Percentiles rank a stretch among this genome's conserved stretches.
Conservation (phyloP, 2,329 filamentous ascomycete genomes). For the Helotiales sp. region DNA sequence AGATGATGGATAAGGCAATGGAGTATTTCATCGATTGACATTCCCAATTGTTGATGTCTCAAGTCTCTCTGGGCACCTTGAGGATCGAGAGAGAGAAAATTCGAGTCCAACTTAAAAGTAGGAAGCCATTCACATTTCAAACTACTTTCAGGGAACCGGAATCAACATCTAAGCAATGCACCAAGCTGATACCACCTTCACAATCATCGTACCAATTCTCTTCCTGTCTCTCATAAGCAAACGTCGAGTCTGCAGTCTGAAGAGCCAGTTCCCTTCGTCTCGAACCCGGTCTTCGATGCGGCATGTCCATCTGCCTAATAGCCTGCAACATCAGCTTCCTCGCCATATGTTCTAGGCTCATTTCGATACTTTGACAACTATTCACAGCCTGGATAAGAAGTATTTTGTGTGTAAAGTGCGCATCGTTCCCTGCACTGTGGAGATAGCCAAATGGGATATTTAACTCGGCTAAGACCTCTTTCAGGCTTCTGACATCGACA, state of each 20-base stretch:
- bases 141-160: too few species aligned
- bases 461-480: neutral
- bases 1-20: too few species aligned
- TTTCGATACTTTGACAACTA: neutral
- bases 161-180: neutral
- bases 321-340: neutral
- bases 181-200: neutral
- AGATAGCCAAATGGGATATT: neutral
- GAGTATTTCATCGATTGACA: too few species aligned
- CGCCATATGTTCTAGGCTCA: neutral
- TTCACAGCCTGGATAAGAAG: neutral
- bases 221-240: neutral
- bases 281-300: neutral
- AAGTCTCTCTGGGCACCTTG: too few species aligned
- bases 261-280: neutral
- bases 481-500: neutral
- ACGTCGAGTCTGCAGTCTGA: neutral
- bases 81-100: too few species aligned
- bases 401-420: neutral
- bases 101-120: too few species aligned
- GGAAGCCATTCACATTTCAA: too few species aligned
- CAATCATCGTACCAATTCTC: neutral
- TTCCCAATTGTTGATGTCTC: too few species aligned
- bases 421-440: neutral
- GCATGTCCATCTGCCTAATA: neutral